These are phyloP conservation scores for Hypoxylon sp. DNA, from an alignment of 2,329 filamentous ascomycete genomes.

Conservation along the genomic window DNA sequence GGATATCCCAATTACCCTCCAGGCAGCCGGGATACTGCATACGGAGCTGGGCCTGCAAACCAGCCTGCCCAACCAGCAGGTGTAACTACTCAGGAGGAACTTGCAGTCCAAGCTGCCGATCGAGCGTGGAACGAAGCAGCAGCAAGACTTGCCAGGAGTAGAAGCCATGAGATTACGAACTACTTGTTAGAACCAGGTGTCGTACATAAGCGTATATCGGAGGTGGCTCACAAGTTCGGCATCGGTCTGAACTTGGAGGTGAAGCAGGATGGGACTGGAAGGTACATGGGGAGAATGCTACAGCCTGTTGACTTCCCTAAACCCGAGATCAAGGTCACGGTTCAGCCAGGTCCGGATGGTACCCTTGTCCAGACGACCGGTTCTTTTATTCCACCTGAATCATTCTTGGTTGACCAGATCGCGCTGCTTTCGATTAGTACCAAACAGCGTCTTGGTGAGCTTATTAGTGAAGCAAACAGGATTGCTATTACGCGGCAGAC, in stretches of 20 bases:
- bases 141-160: slow-evolving; percentile 70
- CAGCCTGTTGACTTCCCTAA: slow-evolving; percentile 64
- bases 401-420: slow-evolving; percentile 84
- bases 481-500: slow-evolving; percentile 80
- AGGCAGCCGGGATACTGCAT: slow-evolving; percentile 70
- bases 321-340: slow-evolving; percentile 68
- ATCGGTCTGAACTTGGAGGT: slow-evolving; percentile 69
- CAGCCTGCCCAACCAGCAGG: slow-evolving; percentile 67
- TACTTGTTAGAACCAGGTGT: slow-evolving; percentile 79
- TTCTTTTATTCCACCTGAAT: slow-evolving; percentile 81
- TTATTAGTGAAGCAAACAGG: slow-evolving; percentile 82
- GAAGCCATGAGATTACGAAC: slow-evolving; percentile 79
- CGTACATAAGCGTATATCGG: slow-evolving; percentile 70
- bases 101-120: slow-evolving; percentile 75
- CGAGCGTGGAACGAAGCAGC: slow-evolving; percentile 77
- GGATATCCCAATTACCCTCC: slow-evolving; percentile 70
- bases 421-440: slow-evolving; percentile 86
- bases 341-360: slow-evolving; percentile 71
- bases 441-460: slow-evolving; percentile 80
- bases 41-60: slow-evolving; percentile 75
- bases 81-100: slow-evolving; percentile 71
- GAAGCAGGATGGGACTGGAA: slow-evolving; percentile 57
- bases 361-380: slow-evolving; percentile 74
- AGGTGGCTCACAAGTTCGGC: slow-evolving; percentile 71
- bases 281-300: slow-evolving; percentile 64